phyloP scores from a whole-genome alignment of 257 asterid species.

The Solanum pimpinellifolium region DNA sequence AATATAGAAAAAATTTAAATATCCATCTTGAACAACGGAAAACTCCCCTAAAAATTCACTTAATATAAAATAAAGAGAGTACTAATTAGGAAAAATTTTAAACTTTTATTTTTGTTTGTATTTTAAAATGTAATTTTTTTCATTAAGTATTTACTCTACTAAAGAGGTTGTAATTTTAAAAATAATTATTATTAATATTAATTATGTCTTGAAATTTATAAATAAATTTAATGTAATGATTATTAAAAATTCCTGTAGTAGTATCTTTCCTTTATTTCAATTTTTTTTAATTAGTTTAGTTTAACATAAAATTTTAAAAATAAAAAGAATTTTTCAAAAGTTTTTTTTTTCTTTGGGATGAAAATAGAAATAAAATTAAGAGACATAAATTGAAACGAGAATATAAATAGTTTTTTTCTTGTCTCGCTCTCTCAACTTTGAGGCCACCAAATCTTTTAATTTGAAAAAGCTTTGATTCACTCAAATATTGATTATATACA shows the following conservation, averaged over 20 bases:
- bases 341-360: rapidly evolving
- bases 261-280: not conserved
- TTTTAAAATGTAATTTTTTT: not conserved
- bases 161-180: not conserved
- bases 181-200: not conserved
- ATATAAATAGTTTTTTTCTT: not conserved
- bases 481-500: not conserved
- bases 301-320: not conserved
- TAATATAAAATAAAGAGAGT: not conserved
- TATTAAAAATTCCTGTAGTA: rapidly evolving
- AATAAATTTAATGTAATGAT: not conserved
- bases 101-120: not conserved
- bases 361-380: not conserved
- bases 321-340: not conserved
- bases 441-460: not conserved
- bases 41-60: too few species aligned
- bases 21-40: too few species aligned
- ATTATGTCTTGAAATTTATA: not conserved
- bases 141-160: too few species aligned
- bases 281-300: not conserved
- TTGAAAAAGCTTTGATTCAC: not conserved
- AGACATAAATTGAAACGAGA: not conserved
- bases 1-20: too few species aligned
- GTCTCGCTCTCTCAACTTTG: not conserved
- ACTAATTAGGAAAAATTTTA: not conserved